These are phyloP conservation scores for Kwoniella sp. DNA, from an alignment of 768 basidiomycete species.

Conservation along the genomic window DNA sequence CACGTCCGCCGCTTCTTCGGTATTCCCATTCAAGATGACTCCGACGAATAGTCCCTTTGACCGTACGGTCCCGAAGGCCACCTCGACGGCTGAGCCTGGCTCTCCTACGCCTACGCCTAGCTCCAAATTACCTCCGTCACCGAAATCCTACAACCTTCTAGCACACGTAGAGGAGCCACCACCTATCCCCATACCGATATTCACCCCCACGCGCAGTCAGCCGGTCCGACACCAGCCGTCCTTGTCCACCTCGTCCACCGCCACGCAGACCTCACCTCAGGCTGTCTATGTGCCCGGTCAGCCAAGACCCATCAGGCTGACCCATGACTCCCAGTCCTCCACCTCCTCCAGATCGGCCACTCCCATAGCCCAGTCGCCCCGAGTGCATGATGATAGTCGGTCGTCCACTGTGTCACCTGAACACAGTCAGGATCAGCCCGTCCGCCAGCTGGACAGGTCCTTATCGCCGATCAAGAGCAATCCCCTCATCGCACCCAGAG, in stretches of 20 bases:
- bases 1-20: conserved; percentile 22
- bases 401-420: conserved; percentile 6
- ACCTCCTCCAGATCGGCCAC: conserved; percentile 26
- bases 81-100: conserved; percentile 21
- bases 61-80: conserved; percentile 1
- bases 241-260: conserved; percentile 14
- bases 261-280: conserved; percentile 5
- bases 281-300: conserved; percentile 41
- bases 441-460: too few species aligned
- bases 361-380: conserved; percentile 14
- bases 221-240: conserved; percentile 28
- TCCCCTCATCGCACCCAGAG: conserved; percentile 8
- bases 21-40: conserved; percentile 32
- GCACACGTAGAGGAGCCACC: conserved; percentile 28
- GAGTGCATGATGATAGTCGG: conserved; percentile 11
- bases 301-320: conserved; percentile 32
- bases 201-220: conserved; percentile 25
- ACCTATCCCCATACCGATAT: conserved; percentile 8
- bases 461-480: conserved; percentile 8
- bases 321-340: conserved; percentile 32
- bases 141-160: conserved; percentile 27
- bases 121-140: conserved; percentile 29
- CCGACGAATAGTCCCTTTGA: conserved; percentile 21
- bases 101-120: too few species aligned
- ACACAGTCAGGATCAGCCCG: too few species aligned